Evolutionary conservation across 2,329 filamentous ascomycete genomes (phyloP), one percentile per base, ranked within the genome.

Genomic region (Coniochaeta sp.): DNA sequence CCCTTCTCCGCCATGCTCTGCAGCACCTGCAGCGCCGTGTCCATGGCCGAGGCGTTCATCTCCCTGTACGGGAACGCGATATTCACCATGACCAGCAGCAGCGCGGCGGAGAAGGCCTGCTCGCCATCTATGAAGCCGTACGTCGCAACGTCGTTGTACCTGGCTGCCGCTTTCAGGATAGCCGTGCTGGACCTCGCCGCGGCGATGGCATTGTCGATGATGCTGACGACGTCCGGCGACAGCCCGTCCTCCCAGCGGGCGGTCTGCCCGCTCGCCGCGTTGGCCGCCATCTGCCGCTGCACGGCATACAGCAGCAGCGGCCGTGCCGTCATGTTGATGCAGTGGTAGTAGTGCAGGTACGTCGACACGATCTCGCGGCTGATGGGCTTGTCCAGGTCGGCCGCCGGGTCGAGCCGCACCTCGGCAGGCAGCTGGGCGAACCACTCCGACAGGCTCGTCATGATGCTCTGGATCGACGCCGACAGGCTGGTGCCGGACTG

Each of bases 41-140:
- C 60, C 60, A 61, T 61, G 69, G 3, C 77, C 77, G 28, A 70
- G 72, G 24, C 77, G 64, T 77, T 77, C 43, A 69, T 68, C 17
- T 75, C 66, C 58, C 75, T 75, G 59, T 70, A 68, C 1, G 78
- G 79, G 60, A 81, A 81, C 12, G 78, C 77, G 8, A 78, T 75
- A 66, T 79, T 79, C 28, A 80, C 75, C 78, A 81, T 81, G 54
- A 81, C 76, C 6, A 81, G 74, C 4, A 81, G 70, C 14, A 81
- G 71, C 11, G 79, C 74, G 4, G 79, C 78, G 0, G 77, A 79
- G 63, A 81, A 81, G 43, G 76, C 73, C 64, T 81, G 79, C 61
- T 81, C 79, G 14, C 78, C 78, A 58, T 82, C 79, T 67, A 81
- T 77, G 64, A 79, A 82, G 36, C 79, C 79, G 64, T 81, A 81